Conservation (phyloP, 345 rosid genomes). For the Boechera stricta region DNA sequence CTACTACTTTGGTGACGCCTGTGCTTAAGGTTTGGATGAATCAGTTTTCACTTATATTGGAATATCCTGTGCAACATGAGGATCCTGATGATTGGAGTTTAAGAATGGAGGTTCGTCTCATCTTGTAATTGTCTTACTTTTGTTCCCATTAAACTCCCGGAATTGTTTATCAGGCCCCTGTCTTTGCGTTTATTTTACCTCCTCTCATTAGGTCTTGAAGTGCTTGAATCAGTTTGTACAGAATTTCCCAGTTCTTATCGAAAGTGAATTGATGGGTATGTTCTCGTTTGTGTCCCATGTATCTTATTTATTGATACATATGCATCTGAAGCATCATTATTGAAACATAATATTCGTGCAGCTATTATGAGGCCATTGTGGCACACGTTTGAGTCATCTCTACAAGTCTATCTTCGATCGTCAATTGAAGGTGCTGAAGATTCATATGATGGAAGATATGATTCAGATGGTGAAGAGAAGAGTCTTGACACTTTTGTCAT, state of each 20-base stretch:
- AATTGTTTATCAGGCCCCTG: constrained; percentile 16
- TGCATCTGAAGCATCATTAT: constrained; percentile 22
- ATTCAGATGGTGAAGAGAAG: constrained; percentile 93
- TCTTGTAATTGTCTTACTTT: constrained; percentile 12
- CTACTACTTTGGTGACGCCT: constrained; percentile 59
- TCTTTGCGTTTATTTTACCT: constrained; percentile 26
- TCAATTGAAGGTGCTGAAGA: constrained; percentile 81
- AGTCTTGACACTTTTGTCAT: constrained; percentile 89
- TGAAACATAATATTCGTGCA: constrained; percentile 50
- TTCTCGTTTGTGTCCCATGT: constrained; percentile 32
- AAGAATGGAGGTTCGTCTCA: constrained; percentile 81
- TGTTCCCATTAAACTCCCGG: constrained; percentile 1
- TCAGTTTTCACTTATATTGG: constrained; percentile 66
- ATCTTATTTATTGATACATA: constrained; percentile 15
- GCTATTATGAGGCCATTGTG: constrained; percentile 82
- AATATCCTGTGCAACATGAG: constrained; percentile 75
- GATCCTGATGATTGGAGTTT: constrained; percentile 96
- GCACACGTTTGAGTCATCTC: constrained; percentile 88
- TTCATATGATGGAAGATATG: constrained; percentile 80
- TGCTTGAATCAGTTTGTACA: constrained; percentile 92
- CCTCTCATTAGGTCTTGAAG: constrained; percentile 68
- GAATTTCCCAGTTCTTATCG: constrained; percentile 74
- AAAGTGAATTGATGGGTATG: constrained; percentile 75
- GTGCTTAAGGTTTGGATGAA: constrained; percentile 79
- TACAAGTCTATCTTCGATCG: constrained; percentile 68